phyloP scores from a whole-genome alignment of 1,284 basidiomycete species.

The Apiotrichum montevideense region DNA sequence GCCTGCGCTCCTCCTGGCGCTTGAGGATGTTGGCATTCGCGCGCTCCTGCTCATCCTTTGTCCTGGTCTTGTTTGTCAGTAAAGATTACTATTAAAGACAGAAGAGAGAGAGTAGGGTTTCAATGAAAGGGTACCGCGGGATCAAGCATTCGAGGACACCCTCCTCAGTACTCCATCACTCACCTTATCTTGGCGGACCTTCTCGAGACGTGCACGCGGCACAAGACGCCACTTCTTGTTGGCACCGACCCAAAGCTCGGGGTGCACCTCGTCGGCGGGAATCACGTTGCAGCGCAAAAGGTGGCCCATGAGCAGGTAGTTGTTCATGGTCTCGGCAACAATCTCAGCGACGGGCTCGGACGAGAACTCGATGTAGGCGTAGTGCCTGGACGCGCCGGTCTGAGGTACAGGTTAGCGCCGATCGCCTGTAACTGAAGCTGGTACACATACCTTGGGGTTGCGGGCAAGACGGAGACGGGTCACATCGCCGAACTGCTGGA shows the following conservation, averaged over 20 bases:
- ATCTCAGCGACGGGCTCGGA: conserved; percentile 85
- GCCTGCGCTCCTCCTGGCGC: conserved; percentile 70
- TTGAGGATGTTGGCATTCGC: conserved; percentile 67
- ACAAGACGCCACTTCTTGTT: conserved; percentile 82
- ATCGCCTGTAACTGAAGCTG: too few species aligned
- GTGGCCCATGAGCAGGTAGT: conserved; percentile 92
- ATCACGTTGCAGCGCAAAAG: conserved; percentile 80
- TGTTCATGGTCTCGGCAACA: conserved; percentile 98
- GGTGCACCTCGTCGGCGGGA: conserved; percentile 81
- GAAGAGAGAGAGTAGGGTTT: too few species aligned
- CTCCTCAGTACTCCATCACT: conserved; percentile 9
- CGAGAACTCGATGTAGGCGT: conserved; percentile 92
- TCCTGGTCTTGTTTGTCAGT: conserved; percentile 57
- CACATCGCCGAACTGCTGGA: conserved; percentile 89
- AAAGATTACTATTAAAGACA: too few species aligned
- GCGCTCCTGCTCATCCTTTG: conserved; percentile 60
- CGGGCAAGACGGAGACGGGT: conserved; percentile 82
- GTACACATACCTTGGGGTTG: conserved; percentile 70
- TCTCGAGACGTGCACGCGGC: conserved; percentile 65
- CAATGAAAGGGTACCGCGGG: too few species aligned
- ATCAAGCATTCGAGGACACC: too few species aligned
- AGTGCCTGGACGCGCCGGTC: conserved; percentile 95
- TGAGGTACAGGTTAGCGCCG: conserved; percentile 34
- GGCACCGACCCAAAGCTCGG: conserved; percentile 93
- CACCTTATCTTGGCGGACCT: conserved; percentile 76